Percentiles rank a stretch among this genome's conserved stretches.
phyloP scores from a whole-genome alignment of 768 basidiomycete species.

The Rhodotorula diobovata region DNA sequence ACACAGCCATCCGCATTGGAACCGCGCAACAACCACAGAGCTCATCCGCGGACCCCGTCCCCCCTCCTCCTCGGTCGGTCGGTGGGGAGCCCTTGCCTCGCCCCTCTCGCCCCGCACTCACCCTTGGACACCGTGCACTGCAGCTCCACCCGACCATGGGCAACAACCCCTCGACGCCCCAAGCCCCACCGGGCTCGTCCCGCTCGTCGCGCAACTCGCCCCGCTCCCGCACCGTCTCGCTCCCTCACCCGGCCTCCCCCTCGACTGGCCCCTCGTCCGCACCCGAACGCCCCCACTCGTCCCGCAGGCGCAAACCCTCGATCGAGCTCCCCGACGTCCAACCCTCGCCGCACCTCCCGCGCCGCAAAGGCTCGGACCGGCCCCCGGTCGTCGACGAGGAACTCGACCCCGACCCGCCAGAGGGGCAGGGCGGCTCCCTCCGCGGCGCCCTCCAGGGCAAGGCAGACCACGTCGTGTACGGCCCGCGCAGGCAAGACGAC shows the following conservation, averaged over 20 bases:
- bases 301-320: background rate
- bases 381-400: constrained; percentile 26
- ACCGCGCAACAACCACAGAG: too few species aligned
- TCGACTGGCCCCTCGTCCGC: background rate
- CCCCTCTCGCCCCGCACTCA: background rate
- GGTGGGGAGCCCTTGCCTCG: background rate
- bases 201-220: constrained; percentile 6
- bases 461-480: constrained; percentile 40
- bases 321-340: background rate
- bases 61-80: too few species aligned
- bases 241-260: background rate
- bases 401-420: constrained; percentile 7
- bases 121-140: background rate
- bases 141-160: background rate
- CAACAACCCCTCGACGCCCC: constrained; percentile 17
- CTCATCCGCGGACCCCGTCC: too few species aligned
- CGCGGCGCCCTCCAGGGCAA: constrained; percentile 39
- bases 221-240: background rate
- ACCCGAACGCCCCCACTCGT: background rate
- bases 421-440: constrained; percentile 18
- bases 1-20: too few species aligned
- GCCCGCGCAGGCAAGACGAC: constrained; percentile 25
- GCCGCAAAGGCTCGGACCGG: constrained; percentile 9
- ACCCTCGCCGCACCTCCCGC: background rate
- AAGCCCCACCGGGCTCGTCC: background rate